Evolutionary conservation across 23 red algal species (phyloP).

Genomic region (Gracilaria caudata): DNA sequence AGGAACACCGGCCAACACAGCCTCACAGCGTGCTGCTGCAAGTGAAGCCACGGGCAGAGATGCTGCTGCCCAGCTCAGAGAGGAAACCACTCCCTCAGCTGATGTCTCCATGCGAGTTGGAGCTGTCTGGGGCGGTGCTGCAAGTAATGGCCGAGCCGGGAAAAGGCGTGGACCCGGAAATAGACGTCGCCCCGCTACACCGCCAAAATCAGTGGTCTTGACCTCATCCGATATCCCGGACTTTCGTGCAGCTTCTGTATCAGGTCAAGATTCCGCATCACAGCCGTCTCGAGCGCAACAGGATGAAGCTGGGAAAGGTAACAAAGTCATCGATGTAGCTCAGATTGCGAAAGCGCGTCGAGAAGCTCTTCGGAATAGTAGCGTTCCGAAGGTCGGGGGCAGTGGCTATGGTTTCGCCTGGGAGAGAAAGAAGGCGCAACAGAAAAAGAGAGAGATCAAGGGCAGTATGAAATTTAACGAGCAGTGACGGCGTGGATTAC

Average conservation of each 20-base stretch:
- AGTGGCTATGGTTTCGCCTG: constrained; percentile 60
- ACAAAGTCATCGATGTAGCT: constrained; percentile 48
- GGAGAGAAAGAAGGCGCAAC: constrained; percentile 66
- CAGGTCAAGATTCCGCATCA: background rate
- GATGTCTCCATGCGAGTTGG: constrained; percentile 66
- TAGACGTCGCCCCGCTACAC: constrained; percentile 52
- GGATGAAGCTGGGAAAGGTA: background rate
- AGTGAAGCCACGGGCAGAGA: too few species aligned
- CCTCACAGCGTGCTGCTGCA: background rate
- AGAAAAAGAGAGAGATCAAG: constrained; percentile 58
- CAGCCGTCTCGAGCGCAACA: background rate
- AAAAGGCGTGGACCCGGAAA: constrained; percentile 45
- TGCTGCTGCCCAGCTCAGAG: background rate
- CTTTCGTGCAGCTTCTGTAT: constrained; percentile 1
- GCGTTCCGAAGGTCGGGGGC: constrained; percentile 51
- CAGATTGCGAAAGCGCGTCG: constrained; percentile 55
- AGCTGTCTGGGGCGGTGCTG: constrained; percentile 70
- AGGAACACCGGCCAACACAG: background rate
- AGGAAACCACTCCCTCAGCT: constrained; percentile 6
- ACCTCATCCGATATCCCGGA: constrained; percentile 6
- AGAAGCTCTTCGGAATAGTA: constrained; percentile 53
- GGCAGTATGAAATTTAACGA: constrained; percentile 6
- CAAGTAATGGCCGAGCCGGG: constrained; percentile 24
- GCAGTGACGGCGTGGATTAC: too few species aligned
- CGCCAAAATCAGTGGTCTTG: constrained; percentile 21